Conservation (phyloP, 768 basidiomycete genomes). For the Lyophyllum shimeji region DNA sequence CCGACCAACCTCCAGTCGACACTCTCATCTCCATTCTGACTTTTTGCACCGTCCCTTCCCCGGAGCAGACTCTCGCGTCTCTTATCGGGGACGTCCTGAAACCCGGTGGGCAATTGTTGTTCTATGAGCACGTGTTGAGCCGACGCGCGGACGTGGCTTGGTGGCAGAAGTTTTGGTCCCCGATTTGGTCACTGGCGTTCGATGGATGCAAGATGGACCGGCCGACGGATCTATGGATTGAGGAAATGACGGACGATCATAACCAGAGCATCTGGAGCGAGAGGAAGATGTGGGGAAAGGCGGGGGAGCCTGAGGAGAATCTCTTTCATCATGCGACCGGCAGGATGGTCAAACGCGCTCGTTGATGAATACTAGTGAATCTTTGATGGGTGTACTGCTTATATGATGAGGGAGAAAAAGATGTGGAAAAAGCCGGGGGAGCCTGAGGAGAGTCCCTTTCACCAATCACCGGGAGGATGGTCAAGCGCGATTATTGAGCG, state of each 20-base stretch:
- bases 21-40: constrained; percentile 67
- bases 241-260: constrained; percentile 25
- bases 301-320: constrained; percentile 53
- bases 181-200: constrained; percentile 58
- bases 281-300: constrained; percentile 43
- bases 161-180: constrained; percentile 78
- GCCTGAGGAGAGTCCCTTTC: constrained; percentile 56
- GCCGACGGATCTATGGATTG: constrained; percentile 50
- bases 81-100: constrained; percentile 55
- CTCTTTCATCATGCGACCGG: constrained; percentile 64
- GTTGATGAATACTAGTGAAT: too few species aligned
- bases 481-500: constrained; percentile 37
- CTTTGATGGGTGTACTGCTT: too few species aligned
- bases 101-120: constrained; percentile 63
- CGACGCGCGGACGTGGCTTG: constrained; percentile 51
- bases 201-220: constrained; percentile 68
- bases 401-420: constrained; percentile 42
- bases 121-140: constrained; percentile 71
- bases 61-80: constrained; percentile 43
- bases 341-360: constrained; percentile 46
- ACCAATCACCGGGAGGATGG: constrained; percentile 59
- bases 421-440: constrained; percentile 53
- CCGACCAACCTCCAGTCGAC: constrained; percentile 38
- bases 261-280: constrained; percentile 47
- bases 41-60: constrained; percentile 62